Evolutionary conservation across 257 asterid species (phyloP).

Genomic region (Paulownia fortunei): DNA sequence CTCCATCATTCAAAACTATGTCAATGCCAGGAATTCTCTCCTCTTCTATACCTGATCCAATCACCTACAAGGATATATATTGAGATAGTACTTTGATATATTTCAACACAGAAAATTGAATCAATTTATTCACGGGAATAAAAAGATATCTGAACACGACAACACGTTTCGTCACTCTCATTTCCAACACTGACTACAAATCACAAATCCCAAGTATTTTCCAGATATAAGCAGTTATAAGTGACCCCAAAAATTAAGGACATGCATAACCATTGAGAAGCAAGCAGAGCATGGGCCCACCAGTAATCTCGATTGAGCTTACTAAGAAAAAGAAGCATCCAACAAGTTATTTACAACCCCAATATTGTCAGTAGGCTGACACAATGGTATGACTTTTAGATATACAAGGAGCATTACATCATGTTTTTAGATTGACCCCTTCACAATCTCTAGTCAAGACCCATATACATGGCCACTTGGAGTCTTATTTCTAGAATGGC

Average conservation of each 20-base stretch:
- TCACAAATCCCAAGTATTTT: not conserved
- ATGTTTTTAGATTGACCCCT: not conserved
- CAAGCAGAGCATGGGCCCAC: not conserved
- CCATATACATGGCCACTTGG: not conserved
- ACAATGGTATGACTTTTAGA: no score
- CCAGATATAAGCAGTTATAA: not conserved
- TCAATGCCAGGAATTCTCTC: constrained; percentile 86
- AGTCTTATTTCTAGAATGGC: no score
- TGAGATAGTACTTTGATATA: not conserved
- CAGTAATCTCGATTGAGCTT: not conserved
- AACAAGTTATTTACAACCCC: not conserved
- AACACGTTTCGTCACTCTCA: not conserved
- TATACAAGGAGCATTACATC: no score
- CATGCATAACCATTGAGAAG: not conserved
- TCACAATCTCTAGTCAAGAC: not conserved
- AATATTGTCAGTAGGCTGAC: not conserved
- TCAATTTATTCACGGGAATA: not conserved
- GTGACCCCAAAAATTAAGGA: not conserved
- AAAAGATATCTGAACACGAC: not conserved
- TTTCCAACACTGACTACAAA: not conserved
- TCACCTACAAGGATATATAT: constrained; percentile 50
- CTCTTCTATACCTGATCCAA: constrained; percentile 66
- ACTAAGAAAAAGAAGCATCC: not conserved
- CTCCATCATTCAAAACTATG: constrained; percentile 69
- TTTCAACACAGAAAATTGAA: not conserved